Base-by-base conservation (phyloP, 2,329 filamentous ascomycete species). In the Monilinia vaccinii-corymbosi region DNA sequence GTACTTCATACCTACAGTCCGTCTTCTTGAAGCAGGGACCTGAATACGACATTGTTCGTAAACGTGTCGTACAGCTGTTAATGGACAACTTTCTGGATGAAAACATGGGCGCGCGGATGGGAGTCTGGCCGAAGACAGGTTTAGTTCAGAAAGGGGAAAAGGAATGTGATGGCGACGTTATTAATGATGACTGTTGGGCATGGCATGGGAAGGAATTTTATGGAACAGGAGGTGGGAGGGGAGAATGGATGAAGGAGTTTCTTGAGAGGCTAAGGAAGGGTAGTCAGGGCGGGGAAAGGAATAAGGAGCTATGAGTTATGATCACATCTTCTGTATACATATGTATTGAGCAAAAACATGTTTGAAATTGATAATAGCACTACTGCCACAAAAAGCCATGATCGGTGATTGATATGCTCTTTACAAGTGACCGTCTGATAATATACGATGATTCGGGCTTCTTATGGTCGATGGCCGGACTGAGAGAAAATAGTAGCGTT, bases 1-100 rank as follows among this genome's bases (percentile, higher is more conserved):
- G 82, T 23, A 83, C 86, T 77, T 72, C 73, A 31, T 74, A 77
- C 36, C 73, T 86, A 8, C 74, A 85, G 16, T 75, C 78, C 47
- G 76, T 84, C 8, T 76, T 87, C 40, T 67, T 76, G 4, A 75
- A 73, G 10, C 72, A 77, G 28, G 76, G 73, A n/a, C 71, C 74
- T 5, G 75, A 76, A 31, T 82, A 83, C 75, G 77, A 77, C 16
- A 68, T 73, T 1, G 77, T 80, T 7, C 77, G 80, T 68, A 77
- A 76, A 61, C 82, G 80, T 67, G 78, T 81, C 28, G 82, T 79
- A 1, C 76, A 83, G 62, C 75, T 87, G 60, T 77, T 86, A 32
- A 76, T 81, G 38, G 85, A 88, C 68, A 84, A 78, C 62, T 88
- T 88, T 68, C 73, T 88, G n/a, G 85, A 88, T 67, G 78, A 80